Percentiles rank a stretch among this genome's conserved stretches.
Evolutionary conservation across 1,139 yeast species (phyloP).

Genomic region (Geotrichum aggregatum): DNA sequence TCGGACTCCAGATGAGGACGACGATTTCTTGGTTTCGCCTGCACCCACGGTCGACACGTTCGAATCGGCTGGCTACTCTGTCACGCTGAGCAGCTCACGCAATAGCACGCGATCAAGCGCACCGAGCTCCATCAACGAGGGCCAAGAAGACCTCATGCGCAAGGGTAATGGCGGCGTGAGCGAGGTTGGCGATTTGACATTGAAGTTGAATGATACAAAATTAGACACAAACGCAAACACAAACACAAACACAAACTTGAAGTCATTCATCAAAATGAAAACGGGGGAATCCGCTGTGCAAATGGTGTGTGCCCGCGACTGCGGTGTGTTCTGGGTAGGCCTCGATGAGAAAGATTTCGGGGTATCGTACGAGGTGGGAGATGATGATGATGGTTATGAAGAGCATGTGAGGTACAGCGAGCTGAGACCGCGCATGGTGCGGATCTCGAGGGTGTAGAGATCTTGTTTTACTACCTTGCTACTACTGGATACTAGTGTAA

Average conservation of each 20-base stretch:
- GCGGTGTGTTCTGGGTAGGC: neutral
- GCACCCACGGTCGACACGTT: constrained; percentile 3
- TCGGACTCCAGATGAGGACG: neutral
- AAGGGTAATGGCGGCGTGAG: too few relatives aligned
- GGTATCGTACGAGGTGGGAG: neutral
- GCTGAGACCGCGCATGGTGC: constrained; percentile 6
- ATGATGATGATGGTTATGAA: constrained; percentile 1
- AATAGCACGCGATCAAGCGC: neutral
- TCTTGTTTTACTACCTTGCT: too few relatives aligned
- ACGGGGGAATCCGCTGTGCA: neutral
- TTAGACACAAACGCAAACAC: too few relatives aligned
- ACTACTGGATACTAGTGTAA: too few relatives aligned
- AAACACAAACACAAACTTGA: neutral
- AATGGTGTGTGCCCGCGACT: constrained; percentile 1
- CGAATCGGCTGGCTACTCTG: constrained; percentile 9
- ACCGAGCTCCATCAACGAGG: neutral
- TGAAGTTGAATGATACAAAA: too few relatives aligned
- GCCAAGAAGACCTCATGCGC: too few relatives aligned
- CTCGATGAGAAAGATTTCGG: neutral
- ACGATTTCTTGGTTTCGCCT: neutral
- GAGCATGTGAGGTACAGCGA: neutral
- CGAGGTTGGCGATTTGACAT: too few relatives aligned
- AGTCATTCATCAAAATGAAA: too few relatives aligned
- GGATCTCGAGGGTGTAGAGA: neutral
- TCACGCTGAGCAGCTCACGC: neutral